Evolutionary conservation across 2,329 filamentous ascomycete species (phyloP), one percentile per base, ranked within the genome.

Genomic region (Purpureocillium takamizusanense): DNA sequence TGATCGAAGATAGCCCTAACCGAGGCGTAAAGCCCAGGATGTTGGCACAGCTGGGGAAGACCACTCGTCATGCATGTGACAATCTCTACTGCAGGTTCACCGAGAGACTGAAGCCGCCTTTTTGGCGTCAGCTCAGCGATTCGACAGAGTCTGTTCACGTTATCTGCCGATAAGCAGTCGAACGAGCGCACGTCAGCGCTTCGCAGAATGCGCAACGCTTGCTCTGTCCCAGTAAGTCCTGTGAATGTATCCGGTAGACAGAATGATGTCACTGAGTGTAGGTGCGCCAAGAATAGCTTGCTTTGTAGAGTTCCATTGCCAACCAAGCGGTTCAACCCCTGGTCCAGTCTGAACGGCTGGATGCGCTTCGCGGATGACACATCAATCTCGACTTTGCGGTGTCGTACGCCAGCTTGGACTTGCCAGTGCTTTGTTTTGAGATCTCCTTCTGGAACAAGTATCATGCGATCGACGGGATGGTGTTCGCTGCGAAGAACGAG

Each of bases 211-310:
- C 49, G 43, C 0, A 78, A 46, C 0, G 73, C 69, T 25, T 69
- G 53, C 46, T 79, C 74, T 0, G 70, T 74, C 0, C 76, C 76
- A 0, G 73, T 78, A 3, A 54, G 51, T 0, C 45, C 36, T 0
- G 69, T 77, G 1, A 77, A 52, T 0, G 53, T 53, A 44, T 78
- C 74, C 0, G 67, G 64, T 0, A 75, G 49, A 29, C 60, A 69
- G 32, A 63, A 59, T 0, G 72, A 70, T 0, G 74, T 78, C 1
- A 75, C 37, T 0, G 68, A 72, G 45, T 79, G 73, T 1, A 79
- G 52, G 21, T 70, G 67, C 5, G 56, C 57, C 1, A 76, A 54
- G 17, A 66, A 62, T 0, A 81, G 56, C 37, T 69, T 71, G 50
- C 71, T 72, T 13, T 65, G 58, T 1, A 78, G 42, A 10, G 57